These are phyloP conservation scores for Stagonosporopsis chrysanthemi DNA, from an alignment of 2,329 filamentous ascomycete species.

Conservation along the genomic window DNA sequence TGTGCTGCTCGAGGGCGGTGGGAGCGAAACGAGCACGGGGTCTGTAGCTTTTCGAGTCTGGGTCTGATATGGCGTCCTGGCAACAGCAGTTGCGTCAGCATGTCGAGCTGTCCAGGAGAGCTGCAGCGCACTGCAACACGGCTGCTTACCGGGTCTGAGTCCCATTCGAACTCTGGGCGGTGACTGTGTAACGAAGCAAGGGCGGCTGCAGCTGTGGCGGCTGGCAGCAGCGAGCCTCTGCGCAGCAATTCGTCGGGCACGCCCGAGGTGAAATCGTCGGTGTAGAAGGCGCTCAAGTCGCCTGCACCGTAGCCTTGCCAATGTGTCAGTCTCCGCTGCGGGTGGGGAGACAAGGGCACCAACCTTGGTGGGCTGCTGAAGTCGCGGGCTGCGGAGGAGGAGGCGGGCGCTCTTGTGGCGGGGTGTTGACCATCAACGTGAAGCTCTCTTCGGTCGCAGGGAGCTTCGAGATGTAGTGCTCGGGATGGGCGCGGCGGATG, in stretches of 20 bases:
- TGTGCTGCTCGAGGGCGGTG: constrained; percentile 71
- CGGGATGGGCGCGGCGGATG: constrained; percentile 94
- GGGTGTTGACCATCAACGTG: constrained; percentile 91
- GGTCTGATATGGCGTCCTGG: constrained; percentile 50
- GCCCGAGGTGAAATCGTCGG: constrained; percentile 70
- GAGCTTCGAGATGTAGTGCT: constrained; percentile 97
- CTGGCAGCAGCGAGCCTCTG: constrained; percentile 68
- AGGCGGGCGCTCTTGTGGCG: constrained; percentile 75
- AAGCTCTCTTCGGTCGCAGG: constrained; percentile 97
- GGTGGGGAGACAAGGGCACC: constrained; percentile 39
- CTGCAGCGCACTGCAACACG: constrained; percentile 15
- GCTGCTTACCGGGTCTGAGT: constrained; percentile 47
- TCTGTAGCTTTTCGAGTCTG: constrained; percentile 48
- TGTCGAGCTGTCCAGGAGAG: constrained; percentile 12
- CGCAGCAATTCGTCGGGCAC: constrained; percentile 73
- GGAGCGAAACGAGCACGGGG: constrained; percentile 51
- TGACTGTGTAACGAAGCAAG: constrained; percentile 85
- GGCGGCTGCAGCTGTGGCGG: constrained; percentile 82
- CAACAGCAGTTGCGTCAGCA: constrained; percentile 33
- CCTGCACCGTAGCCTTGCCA: constrained; percentile 55
- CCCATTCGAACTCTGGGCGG: constrained; percentile 69
- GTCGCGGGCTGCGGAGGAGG: constrained; percentile 55
- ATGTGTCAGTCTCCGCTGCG: constrained; percentile 46
- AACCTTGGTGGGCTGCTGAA: constrained; percentile 47
- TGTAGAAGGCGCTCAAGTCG: constrained; percentile 73